Percentiles rank a stretch among this genome's conserved stretches.
These are phyloP conservation scores for Anisogramma anomala DNA, from an alignment of 2,329 filamentous ascomycete genomes.

Conservation along the genomic window DNA sequence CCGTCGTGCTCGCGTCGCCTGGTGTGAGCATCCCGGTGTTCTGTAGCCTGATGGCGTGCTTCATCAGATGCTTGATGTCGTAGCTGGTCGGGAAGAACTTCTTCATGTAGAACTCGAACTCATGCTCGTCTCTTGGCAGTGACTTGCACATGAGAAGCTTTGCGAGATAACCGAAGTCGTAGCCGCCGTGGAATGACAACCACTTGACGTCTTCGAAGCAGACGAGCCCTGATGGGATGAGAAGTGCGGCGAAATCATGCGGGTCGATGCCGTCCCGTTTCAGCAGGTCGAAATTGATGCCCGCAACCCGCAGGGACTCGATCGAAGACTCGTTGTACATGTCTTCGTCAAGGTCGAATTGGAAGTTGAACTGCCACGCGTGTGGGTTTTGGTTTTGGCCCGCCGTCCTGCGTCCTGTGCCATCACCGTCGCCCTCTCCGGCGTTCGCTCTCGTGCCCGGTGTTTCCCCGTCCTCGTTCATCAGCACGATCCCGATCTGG, in stretches of 20 bases:
- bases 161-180: constrained; percentile 95
- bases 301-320: constrained; percentile 76
- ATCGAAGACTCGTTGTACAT: constrained; percentile 98
- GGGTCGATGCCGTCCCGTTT: constrained; percentile 86
- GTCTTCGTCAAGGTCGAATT: constrained; percentile 85
- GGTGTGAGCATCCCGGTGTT: constrained; percentile 51
- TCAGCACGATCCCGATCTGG: constrained; percentile 88
- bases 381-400: constrained; percentile 54
- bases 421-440: constrained; percentile 30
- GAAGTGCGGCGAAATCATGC: constrained; percentile 72
- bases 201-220: constrained; percentile 81
- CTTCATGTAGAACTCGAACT: constrained; percentile 81
- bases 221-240: constrained; percentile 86
- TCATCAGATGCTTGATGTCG: constrained; percentile 96
- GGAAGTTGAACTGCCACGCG: constrained; percentile 99
- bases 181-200: constrained; percentile 96
- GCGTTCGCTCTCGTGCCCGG: constrained; percentile 57
- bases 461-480: constrained; percentile 80
- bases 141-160: constrained; percentile 79
- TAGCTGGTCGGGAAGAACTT: constrained; percentile 89
- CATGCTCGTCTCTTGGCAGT: constrained; percentile 76
- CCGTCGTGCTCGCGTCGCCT: constrained; percentile 51
- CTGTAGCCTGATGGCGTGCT: constrained; percentile 65
- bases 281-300: constrained; percentile 81
- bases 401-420: constrained; percentile 28